Evolutionary conservation across 2,329 filamentous ascomycete genomes (phyloP).

Genomic region (Diaporthe vexans): DNA sequence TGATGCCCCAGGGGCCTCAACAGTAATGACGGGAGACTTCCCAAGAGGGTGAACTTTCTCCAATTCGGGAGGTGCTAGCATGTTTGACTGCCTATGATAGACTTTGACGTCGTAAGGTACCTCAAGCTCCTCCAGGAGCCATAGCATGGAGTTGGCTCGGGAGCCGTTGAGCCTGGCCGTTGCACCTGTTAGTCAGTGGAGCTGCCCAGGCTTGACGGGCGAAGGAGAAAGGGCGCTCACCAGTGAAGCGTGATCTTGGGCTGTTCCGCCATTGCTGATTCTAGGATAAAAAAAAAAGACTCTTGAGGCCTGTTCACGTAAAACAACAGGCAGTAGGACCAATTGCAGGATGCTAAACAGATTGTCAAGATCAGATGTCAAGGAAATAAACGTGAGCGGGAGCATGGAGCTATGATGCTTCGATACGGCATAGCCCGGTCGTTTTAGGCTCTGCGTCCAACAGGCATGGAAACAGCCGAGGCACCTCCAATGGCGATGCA

Average conservation of each 20-base stretch:
- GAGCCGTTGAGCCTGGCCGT: conserved; percentile 83
- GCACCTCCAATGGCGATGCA: not conserved
- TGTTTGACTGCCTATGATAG: conserved; percentile 74
- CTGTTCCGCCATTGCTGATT: conserved; percentile 38
- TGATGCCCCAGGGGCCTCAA: conserved; percentile 60
- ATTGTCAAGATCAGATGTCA: not conserved
- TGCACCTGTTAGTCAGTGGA: not conserved
- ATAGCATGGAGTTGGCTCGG: conserved; percentile 85
- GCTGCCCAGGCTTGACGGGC: not conserved
- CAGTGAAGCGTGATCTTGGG: conserved; percentile 45
- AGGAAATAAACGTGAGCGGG: not conserved
- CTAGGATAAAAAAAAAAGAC: not conserved
- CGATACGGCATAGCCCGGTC: conserved; percentile 2
- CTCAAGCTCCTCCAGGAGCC: conserved; percentile 87
- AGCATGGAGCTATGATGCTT: conserved; percentile 11
- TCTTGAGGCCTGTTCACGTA: not conserved
- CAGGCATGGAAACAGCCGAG: conserved; percentile 28
- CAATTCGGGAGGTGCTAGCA: conserved; percentile 81
- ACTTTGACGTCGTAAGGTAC: conserved; percentile 84
- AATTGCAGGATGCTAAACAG: not conserved
- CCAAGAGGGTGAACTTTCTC: conserved; percentile 86
- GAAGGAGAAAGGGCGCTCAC: conserved; percentile 28
- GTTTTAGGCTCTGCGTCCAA: conserved; percentile 17
- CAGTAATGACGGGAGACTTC: conserved; percentile 84
- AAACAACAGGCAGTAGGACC: too few relatives aligned